Evolutionary conservation across 768 basidiomycete genomes (phyloP), one percentile per base, ranked within the genome.

Genomic region (Lyophyllum decastes): DNA sequence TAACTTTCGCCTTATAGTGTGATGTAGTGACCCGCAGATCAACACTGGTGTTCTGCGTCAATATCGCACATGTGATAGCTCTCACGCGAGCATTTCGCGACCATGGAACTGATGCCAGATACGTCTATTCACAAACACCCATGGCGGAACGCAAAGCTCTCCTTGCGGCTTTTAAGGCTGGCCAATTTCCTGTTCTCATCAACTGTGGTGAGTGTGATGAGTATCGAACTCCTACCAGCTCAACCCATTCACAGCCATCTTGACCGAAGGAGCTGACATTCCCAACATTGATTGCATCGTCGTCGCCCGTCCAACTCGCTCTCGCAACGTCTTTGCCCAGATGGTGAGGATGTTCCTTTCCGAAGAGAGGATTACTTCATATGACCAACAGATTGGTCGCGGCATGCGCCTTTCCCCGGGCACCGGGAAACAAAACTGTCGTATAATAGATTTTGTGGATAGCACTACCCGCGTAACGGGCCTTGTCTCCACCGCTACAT

Each of bases 251-350:
- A 10, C 52, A 89, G 93, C 93, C 21, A 90, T 97, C 48, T 77
- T 97, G 61, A 96, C 94, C 1, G 95, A 97, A 76, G 95, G 95
- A 3, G 86, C 94, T 19, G 95, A 98, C 75, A 93, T 98, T 51
- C 95, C 95, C 2, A 92, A 92, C 58, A 90, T 97, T 54, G 95
- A 98, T 65, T 97, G 95, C 60, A 82, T 98, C 9, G 70, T 98
- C 33, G 76, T 98, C 19, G 94, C 91, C 16, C 81, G 93, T 19
- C 95, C 95, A 17, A 98, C 95, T 1, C 82, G 90, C 24, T 96
- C 94, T 12, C 81, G 86, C 33, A 98, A 96, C 68, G 72, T 96
- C 11, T 94, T 95, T 66, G 85, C 92, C 17, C 95, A 98, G 66
- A 97, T 98, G 94, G 94, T 93, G 56, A 33, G 78, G 61, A 11